Conservation (phyloP, 192 early-diverging fungal species). For the Phlyctochytrium arcticum region DNA sequence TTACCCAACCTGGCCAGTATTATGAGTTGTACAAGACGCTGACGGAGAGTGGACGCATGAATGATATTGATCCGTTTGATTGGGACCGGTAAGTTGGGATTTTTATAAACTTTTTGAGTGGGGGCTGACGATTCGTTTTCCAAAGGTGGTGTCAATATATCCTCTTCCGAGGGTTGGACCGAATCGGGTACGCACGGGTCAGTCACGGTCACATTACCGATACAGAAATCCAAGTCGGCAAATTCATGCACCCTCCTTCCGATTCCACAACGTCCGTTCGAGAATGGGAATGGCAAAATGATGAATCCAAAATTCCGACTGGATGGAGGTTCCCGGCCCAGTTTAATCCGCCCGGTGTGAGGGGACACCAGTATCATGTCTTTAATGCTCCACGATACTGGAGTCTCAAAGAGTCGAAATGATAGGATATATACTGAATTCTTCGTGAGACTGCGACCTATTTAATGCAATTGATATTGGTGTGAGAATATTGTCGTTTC, state of each 20-base stretch:
- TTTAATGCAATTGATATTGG: no score
- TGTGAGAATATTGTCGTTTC: no score
- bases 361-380: slow-evolving; percentile 17
- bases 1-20: neutral
- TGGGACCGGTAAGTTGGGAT: slow-evolving; percentile 2
- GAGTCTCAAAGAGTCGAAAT: no score
- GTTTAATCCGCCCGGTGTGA: neutral
- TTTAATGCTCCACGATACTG: slow-evolving; percentile 2
- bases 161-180: slow-evolving; percentile 12
- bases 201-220: slow-evolving; percentile 10
- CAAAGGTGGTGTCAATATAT: slow-evolving; percentile 20
- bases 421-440: no score
- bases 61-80: slow-evolving; percentile 6
- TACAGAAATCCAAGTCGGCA: slow-evolving; percentile 15
- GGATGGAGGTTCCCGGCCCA: neutral
- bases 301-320: neutral
- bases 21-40: slow-evolving; percentile 4
- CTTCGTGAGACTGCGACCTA: no score
- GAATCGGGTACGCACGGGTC: slow-evolving; percentile 12
- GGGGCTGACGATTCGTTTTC: neutral
- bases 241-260: slow-evolving; percentile 1
- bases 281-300: neutral
- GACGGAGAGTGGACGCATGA: neutral
- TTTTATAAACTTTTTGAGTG: neutral
- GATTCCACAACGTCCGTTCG: neutral